Conservation (phyloP, 2,329 filamentous ascomycete species). For the Bretziella fagacearum region DNA sequence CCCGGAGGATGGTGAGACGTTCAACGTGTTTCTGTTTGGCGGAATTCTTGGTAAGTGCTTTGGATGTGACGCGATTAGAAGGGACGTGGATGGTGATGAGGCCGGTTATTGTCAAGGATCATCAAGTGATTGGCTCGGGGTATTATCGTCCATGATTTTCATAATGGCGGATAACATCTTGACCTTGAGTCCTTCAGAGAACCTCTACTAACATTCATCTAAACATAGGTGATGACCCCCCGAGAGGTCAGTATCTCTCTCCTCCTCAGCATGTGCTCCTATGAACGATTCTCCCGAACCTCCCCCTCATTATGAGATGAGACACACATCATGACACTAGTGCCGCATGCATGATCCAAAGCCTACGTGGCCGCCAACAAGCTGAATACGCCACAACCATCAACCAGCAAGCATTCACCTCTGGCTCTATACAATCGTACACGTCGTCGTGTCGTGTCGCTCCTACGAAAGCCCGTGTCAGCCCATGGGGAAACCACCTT, state of each 20-base stretch:
- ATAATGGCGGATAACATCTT: too few relatives aligned
- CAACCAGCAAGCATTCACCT: not conserved
- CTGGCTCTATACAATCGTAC: not conserved
- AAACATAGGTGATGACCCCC: slow-evolving; percentile 68
- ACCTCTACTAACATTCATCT: slow-evolving; percentile 11
- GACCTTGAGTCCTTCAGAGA: too few relatives aligned
- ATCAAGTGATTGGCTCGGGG: not conserved
- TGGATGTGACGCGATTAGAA: not conserved
- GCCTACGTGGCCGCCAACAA: not conserved
- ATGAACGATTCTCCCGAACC: too few relatives aligned
- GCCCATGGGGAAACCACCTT: not conserved
- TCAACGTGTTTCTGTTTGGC: slow-evolving; percentile 88
- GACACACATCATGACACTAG: not conserved
- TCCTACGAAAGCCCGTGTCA: not conserved
- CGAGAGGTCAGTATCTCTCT: slow-evolving; percentile 46
- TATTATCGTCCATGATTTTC: not conserved
- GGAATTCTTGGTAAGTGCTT: slow-evolving; percentile 71
- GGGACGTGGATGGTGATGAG: not conserved
- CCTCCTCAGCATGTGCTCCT: not conserved
- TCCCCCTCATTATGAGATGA: not conserved
- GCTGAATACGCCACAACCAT: not conserved
- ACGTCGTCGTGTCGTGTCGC: not conserved
- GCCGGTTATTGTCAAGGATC: too few relatives aligned
- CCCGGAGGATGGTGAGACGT: slow-evolving; percentile 64
- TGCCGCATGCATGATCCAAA: not conserved